Evolutionary conservation across 2,329 filamentous ascomycete species (phyloP), one percentile per base, ranked within the genome.

Genomic region (Trichoderma guizhouense): DNA sequence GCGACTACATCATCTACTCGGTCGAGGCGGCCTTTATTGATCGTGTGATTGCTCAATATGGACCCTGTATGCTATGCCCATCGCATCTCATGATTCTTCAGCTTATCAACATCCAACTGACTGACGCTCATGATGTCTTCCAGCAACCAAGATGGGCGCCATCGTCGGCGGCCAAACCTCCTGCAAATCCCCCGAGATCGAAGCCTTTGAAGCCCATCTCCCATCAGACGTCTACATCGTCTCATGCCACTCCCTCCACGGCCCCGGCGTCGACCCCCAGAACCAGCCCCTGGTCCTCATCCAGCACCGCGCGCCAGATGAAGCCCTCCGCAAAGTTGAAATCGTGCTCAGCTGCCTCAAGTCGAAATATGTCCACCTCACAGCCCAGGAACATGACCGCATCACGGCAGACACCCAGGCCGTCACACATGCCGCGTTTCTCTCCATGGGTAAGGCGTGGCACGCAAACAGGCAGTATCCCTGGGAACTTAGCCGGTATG

Each of bases 391-490:
- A 81, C 96, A 99, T 81, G 96, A 99, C 82, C 93, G 94, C 74
- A 99, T 99, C 82, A 99, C 96, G 1, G 96, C 96, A 73, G 96
- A 99, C 83, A 99, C 96, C 1, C 96, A 99, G 82, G 96, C 96
- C 34, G 96, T 99, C 63, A 99, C 96, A 0, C 96, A 99, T 83
- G 96, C 95, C 2, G 96, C 97, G 32, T 99, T 99, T 81, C 86
- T 99, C 65, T 93, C 92, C 79, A 99, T 99, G 96, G 96, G 97
- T 74, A 97, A 95, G 74, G 96, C 96, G 9, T 99, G 97, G 97
- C 93, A 94, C 76, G 95, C 95, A 36, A 97, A 97, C 81, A 89
- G 91, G 72, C 94, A 99, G 80, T 99, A 98, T 78, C 96, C 97
- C 0, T 99, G 96, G 96, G 95, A 98, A 78, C 90, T 95, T 61